Conservation (phyloP, 2,329 filamentous ascomycete species). For the Calonectria pteridis region DNA sequence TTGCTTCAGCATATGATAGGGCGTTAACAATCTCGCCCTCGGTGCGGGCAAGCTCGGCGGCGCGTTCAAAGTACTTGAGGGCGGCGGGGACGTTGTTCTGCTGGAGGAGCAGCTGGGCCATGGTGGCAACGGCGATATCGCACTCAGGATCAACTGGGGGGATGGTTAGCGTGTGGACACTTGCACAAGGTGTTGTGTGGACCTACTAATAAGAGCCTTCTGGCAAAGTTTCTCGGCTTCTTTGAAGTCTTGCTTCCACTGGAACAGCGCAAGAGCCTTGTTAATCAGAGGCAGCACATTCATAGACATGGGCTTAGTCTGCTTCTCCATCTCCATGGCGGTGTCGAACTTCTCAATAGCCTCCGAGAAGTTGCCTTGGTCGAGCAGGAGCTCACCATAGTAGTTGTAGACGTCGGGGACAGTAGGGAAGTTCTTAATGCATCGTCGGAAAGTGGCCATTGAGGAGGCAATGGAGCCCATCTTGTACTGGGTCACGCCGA, state of each 20-base stretch:
- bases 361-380: constrained; percentile 95
- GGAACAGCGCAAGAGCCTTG: constrained; percentile 96
- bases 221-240: constrained; percentile 97
- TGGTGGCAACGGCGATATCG: constrained; percentile 97
- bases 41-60: constrained; percentile 92
- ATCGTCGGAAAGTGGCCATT: constrained; percentile 97
- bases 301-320: constrained; percentile 93
- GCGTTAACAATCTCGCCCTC: constrained; percentile 97
- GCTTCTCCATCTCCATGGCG: constrained; percentile 98
- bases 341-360: constrained; percentile 98
- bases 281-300: constrained; percentile 98
- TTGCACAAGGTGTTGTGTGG: constrained; percentile 14
- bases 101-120: constrained; percentile 97
- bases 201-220: constrained; percentile 95
- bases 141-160: constrained; percentile 95
- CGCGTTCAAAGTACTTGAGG: constrained; percentile 96
- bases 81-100: constrained; percentile 97
- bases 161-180: constrained; percentile 48
- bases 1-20: constrained; percentile 96
- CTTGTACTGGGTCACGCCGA: constrained; percentile 99
- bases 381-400: constrained; percentile 95
- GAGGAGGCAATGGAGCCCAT: constrained; percentile 98
- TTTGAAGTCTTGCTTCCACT: constrained; percentile 96
- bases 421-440: constrained; percentile 98
- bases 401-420: constrained; percentile 99